Conservation (phyloP, 352 stramenopile genomes). For the Aphanomyces cochlioides region DNA sequence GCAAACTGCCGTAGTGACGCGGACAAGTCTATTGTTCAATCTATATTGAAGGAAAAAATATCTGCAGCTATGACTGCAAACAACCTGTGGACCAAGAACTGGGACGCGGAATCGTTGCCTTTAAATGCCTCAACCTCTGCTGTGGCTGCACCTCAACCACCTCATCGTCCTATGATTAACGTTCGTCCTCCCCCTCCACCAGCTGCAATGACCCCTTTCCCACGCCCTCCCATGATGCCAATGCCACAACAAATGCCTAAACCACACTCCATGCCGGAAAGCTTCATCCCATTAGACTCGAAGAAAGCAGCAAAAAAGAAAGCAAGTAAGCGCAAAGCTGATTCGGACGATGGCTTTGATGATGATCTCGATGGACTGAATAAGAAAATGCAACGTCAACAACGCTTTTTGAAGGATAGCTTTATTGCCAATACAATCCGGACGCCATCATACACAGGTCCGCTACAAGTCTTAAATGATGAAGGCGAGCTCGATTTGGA, state of each 20-base stretch:
- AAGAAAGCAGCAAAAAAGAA: constrained; percentile 42
- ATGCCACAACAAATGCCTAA: not conserved
- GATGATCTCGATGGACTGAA: constrained; percentile 46
- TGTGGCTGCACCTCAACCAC: not conserved
- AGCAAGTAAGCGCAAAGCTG: constrained; percentile 67
- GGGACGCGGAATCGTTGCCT: constrained; percentile 65
- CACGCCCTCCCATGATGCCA: constrained; percentile 18
- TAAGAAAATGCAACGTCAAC: constrained; percentile 68
- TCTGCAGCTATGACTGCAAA: constrained; percentile 81
- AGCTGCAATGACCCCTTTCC: constrained; percentile 12
- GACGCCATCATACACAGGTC: constrained; percentile 39
- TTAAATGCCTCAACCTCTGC: constrained; percentile 30
- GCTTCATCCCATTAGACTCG: constrained; percentile 46
- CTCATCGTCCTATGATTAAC: not conserved
- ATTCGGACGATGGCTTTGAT: constrained; percentile 31
- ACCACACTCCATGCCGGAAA: constrained; percentile 21
- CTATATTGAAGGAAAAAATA: constrained; percentile 76
- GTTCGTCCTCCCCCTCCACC: constrained; percentile 15
- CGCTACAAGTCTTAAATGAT: constrained; percentile 62
- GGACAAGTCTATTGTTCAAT: constrained; percentile 76
- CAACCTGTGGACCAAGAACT: constrained; percentile 83
- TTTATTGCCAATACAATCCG: constrained; percentile 58
- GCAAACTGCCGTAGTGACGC: constrained; percentile 64
- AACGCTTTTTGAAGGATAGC: constrained; percentile 75
- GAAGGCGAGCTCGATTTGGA: constrained; percentile 81